Base-by-base conservation (phyloP, 1,284 basidiomycete genomes). In the Cutaneotrichosporon sp. region DNA sequence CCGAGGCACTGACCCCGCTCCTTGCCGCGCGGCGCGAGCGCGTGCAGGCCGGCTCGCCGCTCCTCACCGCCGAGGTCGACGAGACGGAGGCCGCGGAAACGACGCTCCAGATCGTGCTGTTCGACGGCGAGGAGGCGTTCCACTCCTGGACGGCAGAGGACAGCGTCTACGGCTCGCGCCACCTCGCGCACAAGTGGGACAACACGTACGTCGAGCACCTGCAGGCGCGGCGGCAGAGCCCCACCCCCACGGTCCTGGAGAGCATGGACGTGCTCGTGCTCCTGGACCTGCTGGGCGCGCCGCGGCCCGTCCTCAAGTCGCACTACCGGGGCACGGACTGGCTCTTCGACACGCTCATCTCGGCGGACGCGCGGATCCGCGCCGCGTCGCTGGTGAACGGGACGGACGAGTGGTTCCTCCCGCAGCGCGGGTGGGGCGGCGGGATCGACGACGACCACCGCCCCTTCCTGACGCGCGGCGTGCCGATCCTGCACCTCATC, bases 121-220 rank as follows among this genome's bases (percentile, higher is more conserved):
- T 99, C 66, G 97, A 99, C 72, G 97, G 97, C 4, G 97, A 99
- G 78, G 97, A 99, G 79, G 97, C 97, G 0, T 98, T 95, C 79
- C 83, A 87, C 36, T 82, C 86, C 42, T 99, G 97, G 97, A 92
- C 93, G 1, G 84, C 84, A 36, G 87, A 84, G 0, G 97, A 99
- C 78, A 95, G 91, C 1, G 88, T 95, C 52, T 99, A 99, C 75
- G 97, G 97, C 25, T 89, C 94, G 46, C 87, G 92, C 68, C 90
- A 97, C 78, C 84, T 97, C 24, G 92, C 93, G 4, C 81, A 88
- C 52, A 86, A 86, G 73, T 97, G 95, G 95, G 82, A 84, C 14
- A 82, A 83, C 0, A 86, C 86, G 0, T 92, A 88, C 72, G 80
- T 90, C 34, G 42, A 63, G 5, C 72, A 77, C 31, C 42, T 78